Evolutionary conservation across 345 rosid genomes (phyloP).

Genomic region (Aurinia saxatilis): DNA sequence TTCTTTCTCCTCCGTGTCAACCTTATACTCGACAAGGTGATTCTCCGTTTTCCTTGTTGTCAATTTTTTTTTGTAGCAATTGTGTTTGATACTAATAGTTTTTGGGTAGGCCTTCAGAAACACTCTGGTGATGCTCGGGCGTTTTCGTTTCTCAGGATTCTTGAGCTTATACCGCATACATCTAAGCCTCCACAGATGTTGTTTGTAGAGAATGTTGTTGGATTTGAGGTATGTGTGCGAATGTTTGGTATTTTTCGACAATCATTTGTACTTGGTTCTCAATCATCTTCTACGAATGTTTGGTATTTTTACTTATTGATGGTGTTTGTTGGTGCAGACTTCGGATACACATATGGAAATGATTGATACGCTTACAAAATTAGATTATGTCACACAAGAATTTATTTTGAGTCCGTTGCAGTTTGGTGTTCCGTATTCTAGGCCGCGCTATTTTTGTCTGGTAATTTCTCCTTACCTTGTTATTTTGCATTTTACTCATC

Average conservation of each 20-base stretch:
- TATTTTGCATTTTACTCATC: neutral
- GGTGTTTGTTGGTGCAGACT: conserved; percentile 41
- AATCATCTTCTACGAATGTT: neutral
- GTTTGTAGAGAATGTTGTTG: conserved; percentile 83
- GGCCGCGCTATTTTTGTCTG: conserved; percentile 95
- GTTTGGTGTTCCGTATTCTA: conserved; percentile 91
- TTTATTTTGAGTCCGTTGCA: conserved; percentile 91
- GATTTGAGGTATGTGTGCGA: conserved; percentile 63
- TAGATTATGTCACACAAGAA: conserved; percentile 58
- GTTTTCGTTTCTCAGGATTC: conserved; percentile 76
- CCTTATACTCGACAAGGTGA: conserved; percentile 97
- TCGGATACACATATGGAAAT: conserved; percentile 73
- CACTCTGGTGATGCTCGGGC: conserved; percentile 95
- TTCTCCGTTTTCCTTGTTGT: neutral
- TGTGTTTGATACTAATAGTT: conserved; percentile 1
- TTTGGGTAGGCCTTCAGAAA: conserved; percentile 69
- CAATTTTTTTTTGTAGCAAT: neutral
- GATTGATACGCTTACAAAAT: conserved; percentile 52
- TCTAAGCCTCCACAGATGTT: conserved; percentile 53
- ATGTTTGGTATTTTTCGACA: neutral
- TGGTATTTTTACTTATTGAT: neutral
- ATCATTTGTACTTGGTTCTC: neutral
- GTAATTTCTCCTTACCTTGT: conserved; percentile 31
- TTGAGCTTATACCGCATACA: conserved; percentile 69
- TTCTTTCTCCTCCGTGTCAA: conserved; percentile 98